These are phyloP conservation scores for Centella asiatica DNA, from an alignment of 129 eudicot genomes.

Conservation along the genomic window DNA sequence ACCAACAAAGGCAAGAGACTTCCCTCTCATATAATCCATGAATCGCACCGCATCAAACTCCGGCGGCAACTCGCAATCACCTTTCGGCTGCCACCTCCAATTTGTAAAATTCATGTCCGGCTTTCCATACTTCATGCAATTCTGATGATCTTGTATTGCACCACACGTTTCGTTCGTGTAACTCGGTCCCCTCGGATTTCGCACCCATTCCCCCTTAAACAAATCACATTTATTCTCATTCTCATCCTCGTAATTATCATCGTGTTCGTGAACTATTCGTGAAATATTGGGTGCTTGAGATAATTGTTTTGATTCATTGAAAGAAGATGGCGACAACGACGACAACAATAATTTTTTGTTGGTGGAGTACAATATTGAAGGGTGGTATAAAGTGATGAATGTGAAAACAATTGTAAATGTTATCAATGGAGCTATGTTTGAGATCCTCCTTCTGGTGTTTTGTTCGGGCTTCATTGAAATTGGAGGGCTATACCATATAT, in stretches of 20 bases:
- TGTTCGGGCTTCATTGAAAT: slow-evolving; percentile 48
- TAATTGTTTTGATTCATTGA: too few species aligned
- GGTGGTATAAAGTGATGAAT: slow-evolving; percentile 29
- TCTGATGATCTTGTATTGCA: slow-evolving; percentile 82
- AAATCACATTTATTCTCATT: slow-evolving; percentile 47
- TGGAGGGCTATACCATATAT: neutral
- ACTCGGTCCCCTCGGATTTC: slow-evolving; percentile 60
- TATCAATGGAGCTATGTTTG: slow-evolving; percentile 19
- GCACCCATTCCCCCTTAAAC: slow-evolving; percentile 69
- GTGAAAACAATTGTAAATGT: slow-evolving; percentile 29
- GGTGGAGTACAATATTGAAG: slow-evolving; percentile 20
- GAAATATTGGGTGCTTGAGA: too few species aligned
- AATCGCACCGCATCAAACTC: slow-evolving; percentile 53
- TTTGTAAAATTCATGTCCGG: slow-evolving; percentile 54
- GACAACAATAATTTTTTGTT: slow-evolving; percentile 1
- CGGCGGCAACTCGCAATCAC: slow-evolving; percentile 54
- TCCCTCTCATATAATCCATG: slow-evolving; percentile 51
- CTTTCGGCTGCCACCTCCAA: slow-evolving; percentile 77
- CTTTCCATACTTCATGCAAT: slow-evolving; percentile 62
- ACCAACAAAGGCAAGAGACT: slow-evolving; percentile 70
- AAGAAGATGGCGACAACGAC: slow-evolving; percentile 3
- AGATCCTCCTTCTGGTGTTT: slow-evolving; percentile 38
- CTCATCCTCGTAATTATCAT: neutral
- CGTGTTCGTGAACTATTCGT: too few species aligned
- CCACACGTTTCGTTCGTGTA: slow-evolving; percentile 60